Conservation (phyloP, 2,329 filamentous ascomycete species). For the Escovopsis sp. region DNA sequence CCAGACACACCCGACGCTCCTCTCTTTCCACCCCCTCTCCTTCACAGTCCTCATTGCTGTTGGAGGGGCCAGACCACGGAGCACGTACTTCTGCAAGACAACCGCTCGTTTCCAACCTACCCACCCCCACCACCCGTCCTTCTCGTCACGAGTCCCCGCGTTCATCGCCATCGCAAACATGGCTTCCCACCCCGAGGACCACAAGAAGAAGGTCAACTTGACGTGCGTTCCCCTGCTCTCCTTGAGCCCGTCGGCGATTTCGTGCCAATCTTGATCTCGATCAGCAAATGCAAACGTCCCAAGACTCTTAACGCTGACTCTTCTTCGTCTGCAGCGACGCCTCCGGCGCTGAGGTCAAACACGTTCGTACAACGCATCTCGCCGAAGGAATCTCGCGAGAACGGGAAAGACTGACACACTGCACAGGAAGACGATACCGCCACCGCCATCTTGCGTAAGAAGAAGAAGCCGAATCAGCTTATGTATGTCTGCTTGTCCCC, state of each 20-base stretch:
- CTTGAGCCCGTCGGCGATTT: too few species aligned
- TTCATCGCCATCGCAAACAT: slow-evolving; percentile 32
- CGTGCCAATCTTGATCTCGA: neutral
- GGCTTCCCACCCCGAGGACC: slow-evolving; percentile 51
- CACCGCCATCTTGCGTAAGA: slow-evolving; percentile 98
- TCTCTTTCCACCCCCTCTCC: neutral
- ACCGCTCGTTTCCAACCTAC: too few species aligned
- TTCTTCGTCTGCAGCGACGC: slow-evolving; percentile 46
- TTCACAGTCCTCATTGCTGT: neutral
- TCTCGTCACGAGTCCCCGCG: too few species aligned
- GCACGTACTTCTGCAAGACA: too few species aligned
- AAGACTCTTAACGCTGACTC: too few species aligned
- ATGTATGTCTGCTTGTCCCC: slow-evolving; percentile 50
- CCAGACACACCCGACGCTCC: neutral
- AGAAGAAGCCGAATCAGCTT: slow-evolving; percentile 99
- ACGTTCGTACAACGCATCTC: slow-evolving; percentile 38
- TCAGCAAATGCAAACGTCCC: slow-evolving; percentile 14
- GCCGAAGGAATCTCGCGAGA: slow-evolving; percentile 6
- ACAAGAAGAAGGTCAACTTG: slow-evolving; percentile 74
- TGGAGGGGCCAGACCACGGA: slow-evolving; percentile 1
- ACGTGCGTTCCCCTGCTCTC: slow-evolving; percentile 43
- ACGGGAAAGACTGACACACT: slow-evolving; percentile 13
- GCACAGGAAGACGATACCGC: slow-evolving; percentile 72
- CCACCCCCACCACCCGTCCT: too few species aligned
- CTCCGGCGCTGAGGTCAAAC: slow-evolving; percentile 75